These are phyloP conservation scores for Colletotrichum sojae DNA, from an alignment of 2,329 filamentous ascomycete species.

Conservation along the genomic window DNA sequence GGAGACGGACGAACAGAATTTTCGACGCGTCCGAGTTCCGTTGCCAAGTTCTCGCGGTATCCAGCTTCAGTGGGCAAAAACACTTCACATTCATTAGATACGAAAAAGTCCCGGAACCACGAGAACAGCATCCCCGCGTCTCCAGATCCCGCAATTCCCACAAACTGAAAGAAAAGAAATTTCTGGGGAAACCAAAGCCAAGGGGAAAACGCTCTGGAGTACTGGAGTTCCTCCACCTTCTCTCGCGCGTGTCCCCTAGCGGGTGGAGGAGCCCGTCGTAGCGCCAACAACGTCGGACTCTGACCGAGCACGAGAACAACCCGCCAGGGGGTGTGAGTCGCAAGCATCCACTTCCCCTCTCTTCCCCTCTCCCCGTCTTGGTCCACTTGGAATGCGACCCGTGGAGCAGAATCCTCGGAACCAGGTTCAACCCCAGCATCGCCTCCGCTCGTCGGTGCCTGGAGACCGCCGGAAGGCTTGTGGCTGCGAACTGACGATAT, in stretches of 20 bases:
- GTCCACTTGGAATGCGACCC: conserved; percentile 5
- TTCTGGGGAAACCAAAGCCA: conserved; percentile 18
- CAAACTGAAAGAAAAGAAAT: not conserved
- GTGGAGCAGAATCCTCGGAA: conserved; percentile 14
- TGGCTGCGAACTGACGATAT: not conserved
- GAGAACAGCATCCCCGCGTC: conserved; percentile 16
- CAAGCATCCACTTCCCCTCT: not conserved
- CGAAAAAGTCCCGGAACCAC: conserved; percentile 9
- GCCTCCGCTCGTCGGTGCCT: not conserved
- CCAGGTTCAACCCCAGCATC: not conserved
- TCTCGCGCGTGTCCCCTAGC: conserved; percentile 5
- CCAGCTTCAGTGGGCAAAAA: not conserved
- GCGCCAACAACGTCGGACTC: conserved; percentile 23
- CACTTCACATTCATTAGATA: not conserved
- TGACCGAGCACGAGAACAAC: conserved; percentile 30
- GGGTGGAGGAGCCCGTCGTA: not conserved
- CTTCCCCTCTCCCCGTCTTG: conserved; percentile 7
- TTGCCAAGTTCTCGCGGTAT: not conserved
- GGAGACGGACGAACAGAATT: not conserved
- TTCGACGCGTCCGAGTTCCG: not conserved
- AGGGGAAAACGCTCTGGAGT: conserved; percentile 6
- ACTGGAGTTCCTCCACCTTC: conserved; percentile 24
- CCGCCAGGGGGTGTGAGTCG: not conserved
- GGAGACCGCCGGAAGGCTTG: not conserved
- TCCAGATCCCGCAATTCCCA: conserved; percentile 24